Percentiles rank a stretch among this genome's conserved stretches.
Evolutionary conservation across 148 eudicot species (phyloP).

Genomic region (Camellia sinensis): DNA sequence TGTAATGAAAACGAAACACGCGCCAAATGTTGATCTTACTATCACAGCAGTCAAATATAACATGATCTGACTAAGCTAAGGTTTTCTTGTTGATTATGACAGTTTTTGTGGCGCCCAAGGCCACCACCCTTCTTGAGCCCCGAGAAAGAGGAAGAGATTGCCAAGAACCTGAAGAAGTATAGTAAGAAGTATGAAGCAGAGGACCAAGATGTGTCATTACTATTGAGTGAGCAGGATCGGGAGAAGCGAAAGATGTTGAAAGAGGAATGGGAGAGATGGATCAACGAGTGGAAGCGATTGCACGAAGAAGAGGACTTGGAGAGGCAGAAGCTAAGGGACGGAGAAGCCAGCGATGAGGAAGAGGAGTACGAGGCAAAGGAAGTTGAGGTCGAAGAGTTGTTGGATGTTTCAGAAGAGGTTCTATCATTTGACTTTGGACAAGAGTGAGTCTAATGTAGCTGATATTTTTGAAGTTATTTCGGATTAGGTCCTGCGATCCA

Average conservation of each 20-base stretch:
- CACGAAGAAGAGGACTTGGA: constrained; percentile 69
- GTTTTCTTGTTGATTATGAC: constrained; percentile 10
- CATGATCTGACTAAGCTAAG: neutral
- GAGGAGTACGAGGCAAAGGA: constrained; percentile 92
- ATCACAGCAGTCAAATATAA: neutral
- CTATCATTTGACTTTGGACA: constrained; percentile 23
- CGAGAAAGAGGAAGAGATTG: constrained; percentile 91
- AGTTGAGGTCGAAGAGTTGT: constrained; percentile 74
- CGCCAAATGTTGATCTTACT: neutral
- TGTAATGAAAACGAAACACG: neutral
- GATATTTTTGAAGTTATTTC: neutral
- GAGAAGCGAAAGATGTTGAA: constrained; percentile 76
- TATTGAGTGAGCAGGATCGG: constrained; percentile 86
- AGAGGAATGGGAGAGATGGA: constrained; percentile 88
- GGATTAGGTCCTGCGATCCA: too few relatives aligned
- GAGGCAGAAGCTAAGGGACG: constrained; percentile 67
- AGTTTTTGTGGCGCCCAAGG: constrained; percentile 92
- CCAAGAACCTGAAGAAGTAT: constrained; percentile 82
- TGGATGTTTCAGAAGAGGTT: constrained; percentile 66
- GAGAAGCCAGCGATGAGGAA: constrained; percentile 89
- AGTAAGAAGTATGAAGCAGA: constrained; percentile 90
- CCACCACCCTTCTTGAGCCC: constrained; percentile 75
- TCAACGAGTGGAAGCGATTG: constrained; percentile 55
- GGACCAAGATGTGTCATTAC: constrained; percentile 81
- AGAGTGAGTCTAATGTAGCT: neutral